Conservation (phyloP, 352 stramenopile genomes). For the Aphanomyces stellatus region DNA sequence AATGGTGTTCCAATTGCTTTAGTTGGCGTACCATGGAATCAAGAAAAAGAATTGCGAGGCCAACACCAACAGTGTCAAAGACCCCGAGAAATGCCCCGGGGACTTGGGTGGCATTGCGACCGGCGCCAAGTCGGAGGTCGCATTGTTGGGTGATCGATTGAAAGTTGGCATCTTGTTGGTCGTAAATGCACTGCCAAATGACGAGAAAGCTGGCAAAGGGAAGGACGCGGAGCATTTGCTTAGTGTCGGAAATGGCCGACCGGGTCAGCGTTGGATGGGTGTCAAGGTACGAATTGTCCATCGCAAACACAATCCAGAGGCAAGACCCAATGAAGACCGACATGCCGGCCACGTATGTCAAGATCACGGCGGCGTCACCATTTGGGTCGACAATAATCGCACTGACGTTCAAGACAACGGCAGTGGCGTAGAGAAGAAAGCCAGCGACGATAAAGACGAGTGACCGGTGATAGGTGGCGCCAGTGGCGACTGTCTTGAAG, state of each 20-base stretch:
- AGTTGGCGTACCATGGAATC: neutral
- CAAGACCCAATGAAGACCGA: slow-evolving; percentile 59
- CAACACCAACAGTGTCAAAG: neutral
- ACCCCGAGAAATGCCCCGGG: slow-evolving; percentile 51
- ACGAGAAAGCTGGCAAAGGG: slow-evolving; percentile 81
- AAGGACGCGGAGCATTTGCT: slow-evolving; percentile 46
- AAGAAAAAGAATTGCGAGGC: neutral
- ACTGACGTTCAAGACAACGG: neutral
- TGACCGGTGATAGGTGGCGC: too few species aligned
- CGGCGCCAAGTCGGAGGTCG: slow-evolving; percentile 32
- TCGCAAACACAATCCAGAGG: slow-evolving; percentile 72
- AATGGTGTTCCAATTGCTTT: too few species aligned
- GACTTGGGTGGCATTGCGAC: slow-evolving; percentile 34
- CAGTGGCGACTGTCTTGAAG: too few species aligned
- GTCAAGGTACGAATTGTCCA: slow-evolving; percentile 75
- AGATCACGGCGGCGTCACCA: too few species aligned
- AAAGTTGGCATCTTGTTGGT: slow-evolving; percentile 79
- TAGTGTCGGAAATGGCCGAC: neutral
- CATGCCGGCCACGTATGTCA: neutral
- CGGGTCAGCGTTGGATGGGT: neutral
- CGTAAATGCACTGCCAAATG: slow-evolving; percentile 80
- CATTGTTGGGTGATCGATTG: slow-evolving; percentile 80
- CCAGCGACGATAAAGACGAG: neutral
- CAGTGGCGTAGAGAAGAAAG: neutral
- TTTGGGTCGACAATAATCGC: neutral